Conservation (phyloP, 352 stramenopile genomes). For the Pythium scleroteichum region DNA sequence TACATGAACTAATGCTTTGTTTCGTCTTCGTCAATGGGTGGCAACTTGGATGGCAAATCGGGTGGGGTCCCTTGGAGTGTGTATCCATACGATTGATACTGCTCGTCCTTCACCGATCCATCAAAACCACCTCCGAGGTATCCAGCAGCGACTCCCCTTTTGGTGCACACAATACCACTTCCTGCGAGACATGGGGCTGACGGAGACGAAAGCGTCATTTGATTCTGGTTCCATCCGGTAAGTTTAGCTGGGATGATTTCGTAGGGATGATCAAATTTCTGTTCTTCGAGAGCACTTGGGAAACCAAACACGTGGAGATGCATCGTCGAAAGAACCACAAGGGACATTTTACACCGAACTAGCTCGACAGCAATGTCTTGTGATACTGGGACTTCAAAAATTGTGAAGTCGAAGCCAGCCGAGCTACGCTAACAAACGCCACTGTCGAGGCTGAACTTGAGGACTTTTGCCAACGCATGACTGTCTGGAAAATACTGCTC, state of each 20-base stretch:
- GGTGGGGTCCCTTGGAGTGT: conserved; percentile 30
- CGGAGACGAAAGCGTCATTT: conserved; percentile 32
- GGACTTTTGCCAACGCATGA: conserved; percentile 23
- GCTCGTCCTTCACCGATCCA: conserved; percentile 35
- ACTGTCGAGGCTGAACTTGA: conserved; percentile 26
- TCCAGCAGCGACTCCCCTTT: conserved; percentile 34
- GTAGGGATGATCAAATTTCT: conserved; percentile 19
- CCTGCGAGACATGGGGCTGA: not conserved
- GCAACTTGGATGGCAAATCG: conserved; percentile 26
- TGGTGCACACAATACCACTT: conserved; percentile 11
- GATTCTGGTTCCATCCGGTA: conserved; percentile 27
- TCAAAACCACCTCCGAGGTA: conserved; percentile 35
- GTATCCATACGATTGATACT: conserved; percentile 38
- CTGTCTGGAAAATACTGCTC: not conserved
- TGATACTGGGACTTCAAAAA: conserved; percentile 29
- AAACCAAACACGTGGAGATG: conserved; percentile 35
- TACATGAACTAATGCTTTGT: too few relatives aligned
- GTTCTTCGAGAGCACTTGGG: not conserved
- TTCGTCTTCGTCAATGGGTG: too few relatives aligned
- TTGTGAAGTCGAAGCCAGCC: conserved; percentile 11
- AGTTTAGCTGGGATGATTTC: conserved; percentile 36
- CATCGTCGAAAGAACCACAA: conserved; percentile 21
- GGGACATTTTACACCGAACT: conserved; percentile 30
- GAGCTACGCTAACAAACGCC: conserved; percentile 35
- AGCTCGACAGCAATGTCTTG: conserved; percentile 20